Evolutionary conservation across 2,329 filamentous ascomycete genomes (phyloP), one percentile per base, ranked within the genome.

Genomic region (Metarhizium anisopliae): DNA sequence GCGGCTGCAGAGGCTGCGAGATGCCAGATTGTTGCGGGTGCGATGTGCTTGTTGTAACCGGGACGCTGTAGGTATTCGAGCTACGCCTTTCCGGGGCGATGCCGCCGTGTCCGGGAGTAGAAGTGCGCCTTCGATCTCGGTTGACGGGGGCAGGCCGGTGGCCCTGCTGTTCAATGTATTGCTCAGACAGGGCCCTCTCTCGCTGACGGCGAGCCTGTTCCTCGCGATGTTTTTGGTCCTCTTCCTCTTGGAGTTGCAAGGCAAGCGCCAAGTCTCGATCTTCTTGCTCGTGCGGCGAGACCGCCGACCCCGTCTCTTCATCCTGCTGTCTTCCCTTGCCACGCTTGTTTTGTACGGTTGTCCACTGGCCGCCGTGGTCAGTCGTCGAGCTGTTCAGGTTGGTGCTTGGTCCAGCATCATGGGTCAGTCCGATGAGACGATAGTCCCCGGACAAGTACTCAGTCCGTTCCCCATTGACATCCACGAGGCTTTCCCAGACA

Each of bases 381-480:
- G 52, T 60, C 6, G 57, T 55, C 11, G 59, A 54, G 10, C 60
- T 55, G 38, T 58, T 60, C 6, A 54, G 55, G 18, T 53, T 54
- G 20, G 58, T 60, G 18, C 60, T 61, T 4, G 61, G 56, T 4
- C 60, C 60, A 10, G 59, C 55, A 56, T 55, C 53, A 57, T 62
- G 57, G 29, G 61, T 57, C 67, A 72, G 62, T 85, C 90, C 86
- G n/a, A 96, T 89, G 0, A 88, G 78, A 36, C 87, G 82, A 70
- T 97, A 97, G 65, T 97, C 92, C 2, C 94, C 94, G 0, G 91
- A 90, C 62, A 90, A 90, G 64, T 95, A 90, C 66, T 92, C 89
- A 2, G 89, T 85, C 14, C 82, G 82, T 64, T 89, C 86, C 7
- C 94, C 94, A 53, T 86, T 94, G 25, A 96, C 86, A 63, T 97